A percentile compares a stretch with the other conserved stretches of the same genome.
Conservation (phyloP, 2,329 filamentous ascomycete species). For the Stemphylium beticola region DNA sequence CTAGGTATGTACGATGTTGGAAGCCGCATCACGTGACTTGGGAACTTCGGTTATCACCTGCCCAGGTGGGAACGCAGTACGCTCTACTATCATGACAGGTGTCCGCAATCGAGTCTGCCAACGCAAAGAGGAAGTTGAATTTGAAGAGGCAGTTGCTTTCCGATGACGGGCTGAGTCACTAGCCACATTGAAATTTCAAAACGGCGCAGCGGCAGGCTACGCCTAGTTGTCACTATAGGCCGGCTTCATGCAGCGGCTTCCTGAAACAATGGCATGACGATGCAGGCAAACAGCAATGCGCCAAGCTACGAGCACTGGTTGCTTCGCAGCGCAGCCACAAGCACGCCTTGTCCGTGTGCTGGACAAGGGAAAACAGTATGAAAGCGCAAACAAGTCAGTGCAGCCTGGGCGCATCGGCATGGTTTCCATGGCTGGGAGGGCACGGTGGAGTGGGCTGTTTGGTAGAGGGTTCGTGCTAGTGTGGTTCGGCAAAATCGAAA, state of each 20-base stretch:
- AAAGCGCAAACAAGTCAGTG: background rate
- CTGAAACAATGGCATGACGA: background rate
- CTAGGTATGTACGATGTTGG: background rate
- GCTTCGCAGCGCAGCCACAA: background rate
- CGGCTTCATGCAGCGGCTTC: conserved; percentile 5
- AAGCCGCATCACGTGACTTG: background rate
- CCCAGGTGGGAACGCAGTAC: no score
- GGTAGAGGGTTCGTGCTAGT: conserved; percentile 8
- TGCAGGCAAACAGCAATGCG: background rate
- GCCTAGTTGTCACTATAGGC: background rate
- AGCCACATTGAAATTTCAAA: background rate
- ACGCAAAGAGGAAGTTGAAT: background rate
- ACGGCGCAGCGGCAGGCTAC: background rate
- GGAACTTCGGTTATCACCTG: background rate
- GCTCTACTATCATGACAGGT: background rate
- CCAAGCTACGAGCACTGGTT: background rate
- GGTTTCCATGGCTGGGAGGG: background rate
- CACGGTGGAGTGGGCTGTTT: conserved; percentile 9
- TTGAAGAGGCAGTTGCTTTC: background rate
- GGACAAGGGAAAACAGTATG: background rate
- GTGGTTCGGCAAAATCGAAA: conserved; percentile 25
- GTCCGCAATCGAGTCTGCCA: no score
- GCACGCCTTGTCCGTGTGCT: background rate
- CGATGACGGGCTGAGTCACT: background rate
- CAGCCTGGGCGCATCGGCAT: background rate